Evolutionary conservation across 345 rosid genomes (phyloP).

Genomic region (Citrus hindsii): DNA sequence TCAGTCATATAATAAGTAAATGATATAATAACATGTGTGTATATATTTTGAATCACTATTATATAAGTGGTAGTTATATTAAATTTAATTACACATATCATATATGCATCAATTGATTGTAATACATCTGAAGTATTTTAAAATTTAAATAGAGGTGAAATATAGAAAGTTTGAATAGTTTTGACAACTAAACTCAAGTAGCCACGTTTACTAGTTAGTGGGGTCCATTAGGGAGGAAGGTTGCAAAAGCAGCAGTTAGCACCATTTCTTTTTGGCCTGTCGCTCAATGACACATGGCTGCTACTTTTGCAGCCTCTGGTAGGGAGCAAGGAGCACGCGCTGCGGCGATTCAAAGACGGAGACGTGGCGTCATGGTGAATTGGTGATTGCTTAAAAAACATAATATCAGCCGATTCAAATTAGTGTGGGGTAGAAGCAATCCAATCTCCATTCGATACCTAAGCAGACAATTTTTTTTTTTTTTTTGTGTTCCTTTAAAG

Average conservation of each 20-base stretch:
- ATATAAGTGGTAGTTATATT: accelerated
- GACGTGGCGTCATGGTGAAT: background rate
- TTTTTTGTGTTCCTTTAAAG: too few species aligned
- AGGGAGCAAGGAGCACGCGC: background rate
- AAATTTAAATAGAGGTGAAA: background rate
- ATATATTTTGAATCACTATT: accelerated
- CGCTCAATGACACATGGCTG: conserved; percentile 8
- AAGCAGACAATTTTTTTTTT: background rate
- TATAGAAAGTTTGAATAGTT: background rate
- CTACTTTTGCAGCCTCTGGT: conserved; percentile 12
- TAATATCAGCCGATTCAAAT: background rate
- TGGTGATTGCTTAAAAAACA: background rate
- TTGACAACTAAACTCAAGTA: background rate
- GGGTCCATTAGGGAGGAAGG: background rate
- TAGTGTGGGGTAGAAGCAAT: background rate
- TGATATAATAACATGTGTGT: too few species aligned
- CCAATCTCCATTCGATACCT: background rate
- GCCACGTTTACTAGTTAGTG: conserved; percentile 1
- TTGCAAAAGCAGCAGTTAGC: background rate
- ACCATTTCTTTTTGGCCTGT: conserved; percentile 10
- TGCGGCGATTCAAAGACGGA: background rate
- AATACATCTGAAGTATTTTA: too few species aligned
- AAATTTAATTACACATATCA: too few species aligned
- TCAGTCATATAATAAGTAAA: accelerated
- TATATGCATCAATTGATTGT: accelerated